Evolutionary conservation across 2,329 filamentous ascomycete species (phyloP), one percentile per base, ranked within the genome.

Genomic region (Bipolaris zeicola): DNA sequence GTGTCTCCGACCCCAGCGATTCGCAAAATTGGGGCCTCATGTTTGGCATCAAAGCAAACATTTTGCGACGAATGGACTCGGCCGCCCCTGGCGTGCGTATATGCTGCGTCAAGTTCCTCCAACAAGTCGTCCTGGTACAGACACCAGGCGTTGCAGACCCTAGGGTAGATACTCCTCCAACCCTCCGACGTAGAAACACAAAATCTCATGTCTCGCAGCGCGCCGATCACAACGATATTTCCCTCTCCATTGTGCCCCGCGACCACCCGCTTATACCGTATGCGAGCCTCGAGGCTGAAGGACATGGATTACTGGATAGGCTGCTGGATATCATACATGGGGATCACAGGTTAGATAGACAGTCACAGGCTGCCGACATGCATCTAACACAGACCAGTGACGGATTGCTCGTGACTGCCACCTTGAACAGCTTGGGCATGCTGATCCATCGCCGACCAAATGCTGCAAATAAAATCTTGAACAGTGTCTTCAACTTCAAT

Each of bases 61-160:
- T 99, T 65, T 78, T 99, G 58, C 87, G 86, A 57, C 87, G 95
- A 70, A 97, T 96, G 94, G 94, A 97, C 67, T 85, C 82, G 41
- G 88, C 91, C 16, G 80, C 86, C 13, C 83, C 89, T 11, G 89
- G 91, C 2, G 86, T 98, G 61, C 89, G 89, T 68, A 89, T 98
- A 75, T 96, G 92, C 81, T 98, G 95, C 80, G 89, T 98, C 83
- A 99, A 99, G 77, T 99, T 99, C 76, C 89, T 92, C 36, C 94
- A 99, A 79, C 88, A 91, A 62, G 91, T 98, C 42, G 90, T 99
- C 42, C 85, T 97, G 64, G 91, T 92, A 16, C 94, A 99, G 77
- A 97, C 92, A 10, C 87, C 89, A n/a, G 91, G 91, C 44, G 80
- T 89, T 56, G 90, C 91, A 65, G 94, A 98, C 72, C 89, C 90